Evolutionary conservation across 129 eudicot species (phyloP), one percentile per base, ranked within the genome.

Genomic region (Helianthus tuberosus): DNA sequence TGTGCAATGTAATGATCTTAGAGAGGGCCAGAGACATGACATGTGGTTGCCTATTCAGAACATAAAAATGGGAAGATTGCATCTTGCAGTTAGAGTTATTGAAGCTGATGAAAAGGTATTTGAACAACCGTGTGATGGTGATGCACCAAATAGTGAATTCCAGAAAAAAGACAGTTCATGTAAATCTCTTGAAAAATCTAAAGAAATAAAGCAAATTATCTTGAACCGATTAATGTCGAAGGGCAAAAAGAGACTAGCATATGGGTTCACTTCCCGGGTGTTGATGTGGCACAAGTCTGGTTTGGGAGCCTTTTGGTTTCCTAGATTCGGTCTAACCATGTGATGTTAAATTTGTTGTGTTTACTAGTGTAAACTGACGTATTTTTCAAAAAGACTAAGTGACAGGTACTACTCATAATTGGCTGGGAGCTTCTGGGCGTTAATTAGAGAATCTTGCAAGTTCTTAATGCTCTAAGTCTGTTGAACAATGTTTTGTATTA

Each of bases 251-350:
- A 88, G 77, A 88, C 97, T 5, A 96, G 96, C 65, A 74, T 94
- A 49, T 94, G 96, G 97, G 85, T 94, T 50, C 97, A 94, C 47
- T 89, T 66, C 57, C 96, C 97, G 1, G 98, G 97, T 15, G 79
- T 84, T 58, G 98, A 90, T 20, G 82, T 88, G 43, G 61, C 93
- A 35, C 89, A 83, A 80, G 82, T 87, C 64, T 29, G 35, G 35
- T 29, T 29, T 94, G 98, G 98, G 96, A 90, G 78, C 89, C 89
- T 12, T 29, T 1, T 29, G 35, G 35, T 29, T 29, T 29, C 35
- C 35, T 29, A 29, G 35, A 29, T 29, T 29, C 35, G 3, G 35
- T 29, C 35, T 29, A 29, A 29, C 35, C 35, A 29, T 29, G 35
- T 29, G 35, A 29, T 29, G 35, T 29, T 29, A 29, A 29, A 29